These are phyloP conservation scores for Volvariella volvacea DNA, from an alignment of 1,284 basidiomycete species.

Conservation along the genomic window DNA sequence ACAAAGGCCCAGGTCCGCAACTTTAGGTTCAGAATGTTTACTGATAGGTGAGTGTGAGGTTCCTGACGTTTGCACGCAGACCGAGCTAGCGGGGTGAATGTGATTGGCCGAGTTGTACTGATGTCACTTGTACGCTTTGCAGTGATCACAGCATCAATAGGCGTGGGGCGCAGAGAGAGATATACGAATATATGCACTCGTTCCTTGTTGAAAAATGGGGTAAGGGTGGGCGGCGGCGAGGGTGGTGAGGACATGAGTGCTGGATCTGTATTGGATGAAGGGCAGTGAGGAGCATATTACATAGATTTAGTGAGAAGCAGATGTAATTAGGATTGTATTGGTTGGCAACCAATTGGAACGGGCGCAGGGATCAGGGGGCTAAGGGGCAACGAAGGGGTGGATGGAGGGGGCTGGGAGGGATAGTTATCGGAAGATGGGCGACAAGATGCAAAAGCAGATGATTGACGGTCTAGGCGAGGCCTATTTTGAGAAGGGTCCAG, in stretches of 20 bases:
- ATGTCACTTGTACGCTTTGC: conserved; percentile 10
- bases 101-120: neutral
- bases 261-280: conserved; percentile 8
- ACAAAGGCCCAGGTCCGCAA: conserved; percentile 70
- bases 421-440: too few relatives aligned
- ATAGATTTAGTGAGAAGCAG: too few relatives aligned
- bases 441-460: neutral
- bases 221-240: conserved; percentile 61
- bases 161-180: conserved; percentile 76
- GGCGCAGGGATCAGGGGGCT: too few relatives aligned
- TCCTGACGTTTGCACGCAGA: conserved; percentile 6
- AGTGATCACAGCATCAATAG: conserved; percentile 75
- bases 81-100: neutral
- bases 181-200: conserved; percentile 81
- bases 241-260: conserved; percentile 30
- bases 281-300: conserved; percentile 6
- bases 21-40: conserved; percentile 93
- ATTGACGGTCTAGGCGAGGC: neutral
- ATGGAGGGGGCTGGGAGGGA: neutral
- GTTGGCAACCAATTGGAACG: conserved; percentile 13
- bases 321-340: conserved; percentile 13
- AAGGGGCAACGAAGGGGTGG: conserved; percentile 6
- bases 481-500: conserved; percentile 4
- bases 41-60: conserved; percentile 75
- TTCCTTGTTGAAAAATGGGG: conserved; percentile 93